These are phyloP conservation scores for Tolypocladium pustulatum DNA, from an alignment of 2,329 filamentous ascomycete species.

Conservation along the genomic window DNA sequence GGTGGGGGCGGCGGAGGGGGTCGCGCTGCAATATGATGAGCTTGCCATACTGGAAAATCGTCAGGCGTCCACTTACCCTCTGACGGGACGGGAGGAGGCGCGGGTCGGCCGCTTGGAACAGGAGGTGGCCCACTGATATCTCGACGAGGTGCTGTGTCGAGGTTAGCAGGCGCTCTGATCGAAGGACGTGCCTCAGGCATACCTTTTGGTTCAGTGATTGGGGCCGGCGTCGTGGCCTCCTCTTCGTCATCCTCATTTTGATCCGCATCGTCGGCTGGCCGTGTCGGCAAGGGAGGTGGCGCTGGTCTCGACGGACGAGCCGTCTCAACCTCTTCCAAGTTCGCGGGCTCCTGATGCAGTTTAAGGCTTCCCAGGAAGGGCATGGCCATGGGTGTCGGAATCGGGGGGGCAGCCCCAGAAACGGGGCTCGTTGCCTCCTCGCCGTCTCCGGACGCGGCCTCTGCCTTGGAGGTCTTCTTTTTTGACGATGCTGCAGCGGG, in stretches of 20 bases:
- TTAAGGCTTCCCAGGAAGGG: constrained; percentile 59
- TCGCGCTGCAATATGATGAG: constrained; percentile 41
- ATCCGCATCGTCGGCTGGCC: constrained; percentile 12
- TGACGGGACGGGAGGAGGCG: constrained; percentile 45
- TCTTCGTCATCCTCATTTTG: constrained; percentile 25
- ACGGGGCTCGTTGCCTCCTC: constrained; percentile 33
- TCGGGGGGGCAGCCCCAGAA: constrained; percentile 36
- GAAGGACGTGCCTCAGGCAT: constrained; percentile 4
- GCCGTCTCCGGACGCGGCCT: constrained; percentile 29
- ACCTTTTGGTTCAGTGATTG: constrained; percentile 11
- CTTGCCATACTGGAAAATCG: background rate
- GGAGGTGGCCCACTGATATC: constrained; percentile 29
- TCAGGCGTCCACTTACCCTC: constrained; percentile 41
- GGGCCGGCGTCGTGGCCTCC: constrained; percentile 20
- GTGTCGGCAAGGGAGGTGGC: constrained; percentile 19
- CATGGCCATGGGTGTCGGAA: constrained; percentile 53
- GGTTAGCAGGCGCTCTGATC: constrained; percentile 13
- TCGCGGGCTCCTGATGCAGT: constrained; percentile 31
- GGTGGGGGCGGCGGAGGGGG: constrained; percentile 45
- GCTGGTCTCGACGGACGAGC: constrained; percentile 11
- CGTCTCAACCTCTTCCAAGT: constrained; percentile 23
- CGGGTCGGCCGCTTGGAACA: constrained; percentile 39
- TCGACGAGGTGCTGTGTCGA: constrained; percentile 20
- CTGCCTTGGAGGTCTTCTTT: constrained; percentile 39
- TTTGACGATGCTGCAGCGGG: constrained; percentile 41